Base-by-base conservation (phyloP, 1,284 basidiomycete species). In the Trichosporon sp. region DNA sequence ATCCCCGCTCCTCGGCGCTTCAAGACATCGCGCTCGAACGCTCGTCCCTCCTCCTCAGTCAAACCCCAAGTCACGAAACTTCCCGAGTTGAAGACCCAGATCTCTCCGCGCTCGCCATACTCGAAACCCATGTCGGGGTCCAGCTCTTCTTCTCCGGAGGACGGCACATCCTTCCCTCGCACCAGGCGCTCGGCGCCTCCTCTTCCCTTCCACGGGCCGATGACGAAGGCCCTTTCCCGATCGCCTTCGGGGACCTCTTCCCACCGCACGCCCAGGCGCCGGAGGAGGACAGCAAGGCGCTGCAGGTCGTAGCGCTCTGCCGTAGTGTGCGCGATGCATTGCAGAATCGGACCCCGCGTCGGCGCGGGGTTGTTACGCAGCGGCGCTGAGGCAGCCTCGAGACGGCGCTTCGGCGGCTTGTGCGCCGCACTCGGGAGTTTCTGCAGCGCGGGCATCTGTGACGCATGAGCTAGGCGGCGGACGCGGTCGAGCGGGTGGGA, bases 21-120 rank as follows among this genome's bases (percentile, higher is more conserved):
- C 64, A 94, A 86, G 10, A 93, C 87, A 63, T 92, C 86, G 21
- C 84, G 82, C 38, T 89, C 87, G 79, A 95, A 95, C 68, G 84
- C 85, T 68, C 85, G 85, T 0, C 91, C 92, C 65, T 92, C 91
- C n/a, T 87, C 87, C 81, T 94, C 92, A n/a, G 87, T 88, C 71
- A 94, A 81, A 6, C 93, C 93, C 93, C 93, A 96, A 74, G 90
- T 92, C 3, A 96, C 93, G 72, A 93, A 90, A 75, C 89, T 92
- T 1, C 93, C 93, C 75, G 92, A 92, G 38, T 88, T 87, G 80
- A 96, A 96, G 11, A 95, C 87, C 82, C 94, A 95, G 26, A 94
- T 86, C 81, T 96, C 93, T n/a, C 93, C 93, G 72, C 91, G 87
- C 70, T 88, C 86, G 1, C 89, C 90, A 68, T 87, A 85, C 19